Evolutionary conservation across 805 yeast species (phyloP), one percentile per base, ranked within the genome.

Genomic region (Kockiozyma suomiensis): DNA sequence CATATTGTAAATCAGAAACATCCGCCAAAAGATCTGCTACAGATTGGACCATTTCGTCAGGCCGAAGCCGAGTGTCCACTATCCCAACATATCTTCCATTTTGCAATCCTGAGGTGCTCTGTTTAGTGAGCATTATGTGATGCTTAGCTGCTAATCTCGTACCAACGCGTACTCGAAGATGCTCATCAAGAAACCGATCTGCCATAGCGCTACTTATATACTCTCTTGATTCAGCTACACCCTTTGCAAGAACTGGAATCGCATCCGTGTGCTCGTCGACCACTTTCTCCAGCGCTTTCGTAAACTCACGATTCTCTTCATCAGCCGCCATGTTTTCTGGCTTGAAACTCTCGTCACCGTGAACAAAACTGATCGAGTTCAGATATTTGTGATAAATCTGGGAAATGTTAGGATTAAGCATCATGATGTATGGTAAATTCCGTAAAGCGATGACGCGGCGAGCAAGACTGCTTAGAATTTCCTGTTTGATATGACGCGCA

Each of bases 101-200:
- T 4, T 33, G 43, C 12, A 17, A 13, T 13, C 48, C 30, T 4
- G 19, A 25, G 15, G 45, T 21, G 40, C 51, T 56, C 30, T 62
- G 81, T 4, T 76, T 71, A 3, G 91, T 78, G 37, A 90, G 74
- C 54, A 82, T 81, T 23, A 90, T 80, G 74, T 88, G 96, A 72
- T 94, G 97, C 63, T 88, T 92, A 0, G 96, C 91, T 55, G 91
- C 78, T 51, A 92, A 76, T 58, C 97, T 84, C 85, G 94, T 89
- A 65, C 92, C 81, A 43, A 93, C 92, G 62, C 97, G 80, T 66
- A 92, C 97, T 56, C 82, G 79, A 67, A 93, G 78, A 75, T 93
- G 97, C 10, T 78, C 75, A 69, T 90, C 89, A 65, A 93, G 76
- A 66, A 92, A 88, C 2, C 71, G 69, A 55, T 86, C 83, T 43